Conservation (phyloP, 495 filamentous ascomycete genomes). For the Hypoxylon fuscum region DNA sequence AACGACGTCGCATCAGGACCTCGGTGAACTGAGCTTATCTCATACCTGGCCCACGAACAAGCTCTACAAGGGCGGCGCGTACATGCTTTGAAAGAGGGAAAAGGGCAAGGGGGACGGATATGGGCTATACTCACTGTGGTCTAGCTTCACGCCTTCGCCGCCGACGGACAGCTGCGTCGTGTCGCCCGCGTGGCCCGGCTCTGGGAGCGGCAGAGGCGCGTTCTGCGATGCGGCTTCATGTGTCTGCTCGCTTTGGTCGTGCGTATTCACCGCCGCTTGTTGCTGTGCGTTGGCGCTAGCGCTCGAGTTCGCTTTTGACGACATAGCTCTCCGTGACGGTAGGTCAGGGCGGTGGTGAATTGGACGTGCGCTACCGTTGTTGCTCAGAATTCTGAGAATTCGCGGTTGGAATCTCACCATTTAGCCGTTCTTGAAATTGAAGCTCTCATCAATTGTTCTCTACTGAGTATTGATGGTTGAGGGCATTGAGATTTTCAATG, state of each 20-base stretch:
- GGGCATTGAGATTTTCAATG: constrained; percentile 4
- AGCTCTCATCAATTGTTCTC: background rate
- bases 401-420: constrained; percentile 27
- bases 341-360: constrained; percentile 15
- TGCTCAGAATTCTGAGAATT: constrained; percentile 29
- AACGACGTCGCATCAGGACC: too few species aligned
- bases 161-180: constrained; percentile 25
- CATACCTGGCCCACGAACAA: background rate
- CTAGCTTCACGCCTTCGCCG: constrained; percentile 32
- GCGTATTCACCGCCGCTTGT: background rate
- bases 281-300: constrained; percentile 5
- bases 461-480: background rate
- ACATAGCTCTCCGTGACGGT: constrained; percentile 29
- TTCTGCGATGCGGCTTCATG: constrained; percentile 5
- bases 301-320: constrained; percentile 20
- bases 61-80: background rate
- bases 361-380: constrained; percentile 1
- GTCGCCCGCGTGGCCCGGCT: constrained; percentile 10
- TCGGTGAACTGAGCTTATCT: background rate
- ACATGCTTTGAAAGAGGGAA: background rate
- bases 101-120: background rate
- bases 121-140: constrained; percentile 22
- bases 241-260: constrained; percentile 4
- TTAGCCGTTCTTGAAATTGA: constrained; percentile 1
- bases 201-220: constrained; percentile 24